Conservation (phyloP, 2,329 filamentous ascomycete species). For the Cladosporium sphaerospermum region DNA sequence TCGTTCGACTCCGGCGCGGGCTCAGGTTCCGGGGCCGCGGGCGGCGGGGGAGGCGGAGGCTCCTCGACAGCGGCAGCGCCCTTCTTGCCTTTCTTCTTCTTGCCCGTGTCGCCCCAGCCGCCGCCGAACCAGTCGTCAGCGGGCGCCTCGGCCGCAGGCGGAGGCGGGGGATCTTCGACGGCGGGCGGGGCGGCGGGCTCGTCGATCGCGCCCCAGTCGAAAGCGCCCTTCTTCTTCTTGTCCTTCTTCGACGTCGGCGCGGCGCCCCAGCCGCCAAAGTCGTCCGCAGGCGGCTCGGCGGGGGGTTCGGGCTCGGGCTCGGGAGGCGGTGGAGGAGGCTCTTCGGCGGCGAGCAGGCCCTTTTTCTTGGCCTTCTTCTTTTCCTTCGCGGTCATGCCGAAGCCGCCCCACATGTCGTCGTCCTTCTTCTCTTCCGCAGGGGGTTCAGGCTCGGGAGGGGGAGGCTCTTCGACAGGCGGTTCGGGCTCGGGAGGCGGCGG, state of each 20-base stretch:
- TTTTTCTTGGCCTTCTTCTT: conserved; percentile 45
- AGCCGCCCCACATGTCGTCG: conserved; percentile 25
- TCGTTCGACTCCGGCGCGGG: neutral
- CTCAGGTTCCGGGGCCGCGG: conserved; percentile 3
- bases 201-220: conserved; percentile 27
- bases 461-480: conserved; percentile 18
- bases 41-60: conserved; percentile 2
- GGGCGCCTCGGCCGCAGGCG: conserved; percentile 21
- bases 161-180: conserved; percentile 13
- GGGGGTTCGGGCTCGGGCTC: conserved; percentile 19
- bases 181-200: conserved; percentile 17
- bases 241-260: conserved; percentile 46
- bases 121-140: conserved; percentile 23
- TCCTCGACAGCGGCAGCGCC: conserved; percentile 15
- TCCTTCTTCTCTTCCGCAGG: conserved; percentile 42
- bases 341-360: conserved; percentile 11
- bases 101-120: conserved; percentile 25
- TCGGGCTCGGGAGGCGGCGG: conserved; percentile 9
- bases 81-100: conserved; percentile 28
- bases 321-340: conserved; percentile 19
- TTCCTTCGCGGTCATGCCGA: conserved; percentile 34
- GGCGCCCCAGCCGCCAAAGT: conserved; percentile 49
- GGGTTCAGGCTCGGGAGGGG: conserved; percentile 19
- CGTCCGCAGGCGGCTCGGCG: conserved; percentile 30
- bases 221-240: conserved; percentile 41